Conservation (phyloP, 2,329 filamentous ascomycete species). For the Akanthomyces muscarius region DNA sequence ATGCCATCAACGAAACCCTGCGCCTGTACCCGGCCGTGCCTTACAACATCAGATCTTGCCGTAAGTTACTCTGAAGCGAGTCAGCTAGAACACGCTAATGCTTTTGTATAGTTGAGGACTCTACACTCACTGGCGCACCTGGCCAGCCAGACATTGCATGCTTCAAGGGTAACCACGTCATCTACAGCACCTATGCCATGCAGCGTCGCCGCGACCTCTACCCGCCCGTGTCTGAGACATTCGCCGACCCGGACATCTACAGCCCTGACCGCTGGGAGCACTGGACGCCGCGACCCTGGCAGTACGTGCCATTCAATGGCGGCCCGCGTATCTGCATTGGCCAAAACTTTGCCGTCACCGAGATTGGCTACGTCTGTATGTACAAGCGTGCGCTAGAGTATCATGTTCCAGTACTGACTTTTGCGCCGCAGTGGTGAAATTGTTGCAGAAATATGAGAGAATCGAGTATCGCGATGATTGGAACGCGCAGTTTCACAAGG, state of each 20-base stretch:
- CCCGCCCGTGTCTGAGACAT: slow-evolving; percentile 44
- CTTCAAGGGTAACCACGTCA: slow-evolving; percentile 60
- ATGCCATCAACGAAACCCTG: slow-evolving; percentile 71
- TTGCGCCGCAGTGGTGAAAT: slow-evolving; percentile 35
- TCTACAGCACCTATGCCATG: slow-evolving; percentile 67
- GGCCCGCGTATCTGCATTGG: slow-evolving; percentile 72
- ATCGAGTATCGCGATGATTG: slow-evolving; percentile 47
- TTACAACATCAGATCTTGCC: slow-evolving; percentile 70
- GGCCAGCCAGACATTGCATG: slow-evolving; percentile 63
- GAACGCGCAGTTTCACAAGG: slow-evolving; percentile 40
- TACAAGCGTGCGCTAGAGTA: background rate
- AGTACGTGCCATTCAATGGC: slow-evolving; percentile 72
- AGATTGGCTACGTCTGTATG: slow-evolving; percentile 45
- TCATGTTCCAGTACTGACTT: background rate
- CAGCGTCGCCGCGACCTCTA: slow-evolving; percentile 65
- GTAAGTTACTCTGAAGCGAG: slow-evolving; percentile 46
- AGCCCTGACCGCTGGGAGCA: slow-evolving; percentile 63
- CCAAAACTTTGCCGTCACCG: slow-evolving; percentile 76
- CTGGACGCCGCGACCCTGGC: slow-evolving; percentile 63
- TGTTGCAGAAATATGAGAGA: slow-evolving; percentile 57
- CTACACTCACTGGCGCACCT: slow-evolving; percentile 68
- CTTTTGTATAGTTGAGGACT: slow-evolving; percentile 1
- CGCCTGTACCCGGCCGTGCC: slow-evolving; percentile 75
- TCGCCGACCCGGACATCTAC: slow-evolving; percentile 48
- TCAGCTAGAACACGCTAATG: background rate